Base-by-base conservation (phyloP, 2,329 filamentous ascomycete species). In the Cyphellophora europaea region DNA sequence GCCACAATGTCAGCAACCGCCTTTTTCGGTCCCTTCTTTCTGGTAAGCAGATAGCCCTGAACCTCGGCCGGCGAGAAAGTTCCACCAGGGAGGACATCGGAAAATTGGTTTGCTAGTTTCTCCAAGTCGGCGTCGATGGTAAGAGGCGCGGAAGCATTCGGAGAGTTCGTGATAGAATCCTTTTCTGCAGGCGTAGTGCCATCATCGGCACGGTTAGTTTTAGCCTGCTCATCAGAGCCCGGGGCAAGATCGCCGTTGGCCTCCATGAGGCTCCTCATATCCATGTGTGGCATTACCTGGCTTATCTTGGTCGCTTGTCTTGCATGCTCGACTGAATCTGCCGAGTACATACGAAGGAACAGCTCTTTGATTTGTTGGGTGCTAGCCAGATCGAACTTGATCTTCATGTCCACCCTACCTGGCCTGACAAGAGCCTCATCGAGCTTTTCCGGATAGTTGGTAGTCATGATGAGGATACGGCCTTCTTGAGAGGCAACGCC, bases 391-490 rank as follows among this genome's bases (percentile, higher is more conserved):
- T 44, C 35, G 54, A 87, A 82, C 8, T 63, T 62, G 2, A 87
- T 72, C 48, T 79, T 74, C 28, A 79, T 60, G 44, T 88, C 82
- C 2, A 87, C 76, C 2, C 81, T 67, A 1, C 82, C 82, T 0
- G 83, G 81, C 0, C 82, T 68, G 32, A 86, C 76, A 5, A 91
- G 67, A 0, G 81, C 82, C 27, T 77, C 69, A 50, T 87, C 82
- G 0, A 89, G 70, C 11, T 72, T 67, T 48, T 88, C 78, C 3
- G 78, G 77, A 39, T 76, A 71, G 56, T 89, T 89, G 19, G 81
- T 86, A 0, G 82, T 87, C 79, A 88, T 86, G 60, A 89, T 78
- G n/a, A 89, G 69, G 10, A 89, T 72, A 27, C 81, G 72, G 21
- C 82, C 83, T 59, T 89, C 82, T 49, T 83, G 80, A 3, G 77